Evolutionary conservation across 257 asterid species (phyloP).

Genomic region (Ballota nigra): DNA sequence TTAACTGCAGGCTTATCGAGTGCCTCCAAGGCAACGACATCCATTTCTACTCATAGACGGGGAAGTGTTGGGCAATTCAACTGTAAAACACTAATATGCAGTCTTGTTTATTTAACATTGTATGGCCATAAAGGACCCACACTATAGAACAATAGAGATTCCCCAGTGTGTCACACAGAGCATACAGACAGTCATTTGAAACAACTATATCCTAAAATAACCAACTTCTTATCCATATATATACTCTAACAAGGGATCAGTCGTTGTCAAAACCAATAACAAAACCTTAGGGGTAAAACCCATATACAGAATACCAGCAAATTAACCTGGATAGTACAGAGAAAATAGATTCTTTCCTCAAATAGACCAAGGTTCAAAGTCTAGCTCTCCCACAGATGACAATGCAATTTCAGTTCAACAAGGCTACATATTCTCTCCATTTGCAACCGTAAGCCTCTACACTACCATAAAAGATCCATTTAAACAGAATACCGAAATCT

Average conservation of each 20-base stretch:
- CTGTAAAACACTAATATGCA: not conserved
- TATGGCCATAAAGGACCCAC: not conserved
- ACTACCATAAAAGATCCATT: not conserved
- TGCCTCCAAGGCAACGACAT: not conserved
- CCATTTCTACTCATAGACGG: not conserved
- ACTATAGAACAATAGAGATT: not conserved
- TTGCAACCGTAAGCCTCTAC: not conserved
- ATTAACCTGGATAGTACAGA: not conserved
- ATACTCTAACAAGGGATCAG: not conserved
- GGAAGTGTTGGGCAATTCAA: not conserved
- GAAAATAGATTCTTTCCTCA: not conserved
- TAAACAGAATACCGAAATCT: not conserved
- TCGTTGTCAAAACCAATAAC: not conserved
- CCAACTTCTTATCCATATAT: not conserved
- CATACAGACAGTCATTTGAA: not conserved
- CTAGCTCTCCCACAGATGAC: constrained; percentile 5
- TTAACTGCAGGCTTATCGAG: not conserved
- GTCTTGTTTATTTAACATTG: not conserved
- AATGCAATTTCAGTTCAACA: not conserved
- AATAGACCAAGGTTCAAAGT: constrained; percentile 2
- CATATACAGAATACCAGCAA: not conserved
- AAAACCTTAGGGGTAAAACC: not conserved
- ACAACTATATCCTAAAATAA: not conserved
- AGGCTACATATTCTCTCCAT: constrained; percentile 1
- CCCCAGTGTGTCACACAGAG: not conserved